Conservation (phyloP, 2,329 filamentous ascomycete species). For the Myotisia sp. region DNA sequence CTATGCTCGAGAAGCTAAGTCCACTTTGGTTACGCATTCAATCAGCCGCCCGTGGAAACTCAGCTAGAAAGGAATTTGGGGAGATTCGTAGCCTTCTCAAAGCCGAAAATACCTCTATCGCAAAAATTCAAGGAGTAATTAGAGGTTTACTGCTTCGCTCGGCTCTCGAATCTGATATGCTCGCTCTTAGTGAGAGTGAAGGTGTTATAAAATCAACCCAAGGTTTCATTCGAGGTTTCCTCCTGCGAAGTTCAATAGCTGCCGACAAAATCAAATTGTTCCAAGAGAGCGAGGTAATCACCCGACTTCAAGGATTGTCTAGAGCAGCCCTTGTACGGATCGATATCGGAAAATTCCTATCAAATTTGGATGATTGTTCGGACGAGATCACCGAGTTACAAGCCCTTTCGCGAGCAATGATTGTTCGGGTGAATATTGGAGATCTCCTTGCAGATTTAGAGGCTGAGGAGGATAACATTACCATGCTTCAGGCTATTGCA, state of each 20-base stretch:
- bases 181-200: slow-evolving; percentile 33
- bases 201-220: slow-evolving; percentile 36
- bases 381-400: slow-evolving; percentile 58
- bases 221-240: slow-evolving; percentile 34
- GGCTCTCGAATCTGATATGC: slow-evolving; percentile 19
- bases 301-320: slow-evolving; percentile 26
- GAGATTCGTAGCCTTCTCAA: slow-evolving; percentile 19
- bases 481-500: slow-evolving; percentile 59
- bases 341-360: slow-evolving; percentile 41
- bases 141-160: slow-evolving; percentile 22
- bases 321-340: slow-evolving; percentile 30
- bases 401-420: slow-evolving; percentile 60
- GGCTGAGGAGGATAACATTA: slow-evolving; percentile 62
- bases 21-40: slow-evolving; percentile 17
- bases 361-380: slow-evolving; percentile 55
- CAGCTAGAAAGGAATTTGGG: slow-evolving; percentile 18
- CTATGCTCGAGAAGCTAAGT: slow-evolving; percentile 29
- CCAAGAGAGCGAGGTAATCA: slow-evolving; percentile 19
- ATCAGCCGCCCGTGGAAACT: slow-evolving; percentile 10
- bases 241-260: slow-evolving; percentile 21
- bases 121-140: slow-evolving; percentile 21
- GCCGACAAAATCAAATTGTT: slow-evolving; percentile 20
- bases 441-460: slow-evolving; percentile 63
- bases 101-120: slow-evolving; percentile 18
- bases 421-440: slow-evolving; percentile 60